Base-by-base conservation (phyloP, 1,284 basidiomycete genomes). In the Microbotryum intermedium region DNA sequence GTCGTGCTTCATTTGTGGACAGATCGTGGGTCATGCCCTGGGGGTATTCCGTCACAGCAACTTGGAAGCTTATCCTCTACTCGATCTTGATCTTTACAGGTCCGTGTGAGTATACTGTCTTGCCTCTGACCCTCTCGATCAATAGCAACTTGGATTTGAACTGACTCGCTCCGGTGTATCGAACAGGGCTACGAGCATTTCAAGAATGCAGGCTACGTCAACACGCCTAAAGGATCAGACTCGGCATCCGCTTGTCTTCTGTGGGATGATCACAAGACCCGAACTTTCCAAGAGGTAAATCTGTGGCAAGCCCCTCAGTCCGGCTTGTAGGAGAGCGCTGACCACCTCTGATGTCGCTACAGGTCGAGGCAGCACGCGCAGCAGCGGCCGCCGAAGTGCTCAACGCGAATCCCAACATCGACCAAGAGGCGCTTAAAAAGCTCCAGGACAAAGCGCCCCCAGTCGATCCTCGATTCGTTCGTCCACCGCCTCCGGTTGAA, bases 161-260 rank as follows among this genome's bases (percentile, higher is more conserved):
- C 42, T 55, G 56, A 45, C 29, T 25, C 54, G 57, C 21, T 50
- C 45, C 6, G 16, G 20, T 44, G 50, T 55, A 53, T 57, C 57
- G 5, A n/a, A 48, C 39, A 48, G 26, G 67, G 43, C 29, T 71
- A 70, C 59, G 39, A 48, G 16, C 69, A 71, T 55, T 70, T 71
- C 51, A 18, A 5, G 4, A 64, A 64, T 42, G 50, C 64, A 7
- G 62, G 60, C 4, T 42, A 34, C 4, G 25, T 55, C 21, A 58
- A 58, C 44, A 39, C 51, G 0, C 64, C 64, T 6, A 29, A 13
- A 0, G 61, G 60, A 2, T 16, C n/a, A 16, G 57, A 58, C 16
- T 9, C 50, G 3, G 42, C 10, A 8, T 25, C 50, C 5, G 55
- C 53, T 1, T 66, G 66, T 48, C 48, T n/a, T 2, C 45, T 69